Evolutionary conservation across 192 early-diverging fungal species (phyloP).

Genomic region (Gonapodya sp.): DNA sequence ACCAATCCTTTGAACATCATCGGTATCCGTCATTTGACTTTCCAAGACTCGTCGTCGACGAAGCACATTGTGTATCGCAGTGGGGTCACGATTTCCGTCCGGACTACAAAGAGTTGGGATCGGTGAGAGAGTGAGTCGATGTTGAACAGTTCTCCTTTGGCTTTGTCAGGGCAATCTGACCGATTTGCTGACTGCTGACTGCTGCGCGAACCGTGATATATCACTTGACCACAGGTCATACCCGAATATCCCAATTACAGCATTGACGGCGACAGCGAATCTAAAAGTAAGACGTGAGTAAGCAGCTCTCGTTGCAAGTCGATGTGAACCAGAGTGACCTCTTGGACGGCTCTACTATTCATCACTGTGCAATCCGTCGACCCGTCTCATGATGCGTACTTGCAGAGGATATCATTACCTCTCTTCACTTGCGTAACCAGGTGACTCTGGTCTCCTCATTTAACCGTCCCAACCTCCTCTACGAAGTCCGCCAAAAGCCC

Average conservation of each 20-base stretch:
- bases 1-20: too few species aligned
- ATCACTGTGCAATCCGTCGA: neutral
- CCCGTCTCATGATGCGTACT: neutral
- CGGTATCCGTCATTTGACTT: too few species aligned
- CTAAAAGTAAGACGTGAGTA: slow-evolving; percentile 59
- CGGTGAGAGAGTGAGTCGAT: slow-evolving; percentile 12
- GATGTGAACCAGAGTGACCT: too few species aligned
- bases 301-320: neutral
- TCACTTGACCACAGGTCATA: slow-evolving; percentile 39
- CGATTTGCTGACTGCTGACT: too few species aligned
- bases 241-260: slow-evolving; percentile 78
- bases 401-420: slow-evolving; percentile 63
- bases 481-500: slow-evolving; percentile 41
- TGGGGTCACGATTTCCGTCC: slow-evolving; percentile 98
- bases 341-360: too few species aligned
- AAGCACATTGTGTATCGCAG: slow-evolving; percentile 92
- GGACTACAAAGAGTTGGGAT: slow-evolving; percentile 62
- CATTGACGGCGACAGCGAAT: slow-evolving; percentile 92
- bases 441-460: slow-evolving; percentile 72
- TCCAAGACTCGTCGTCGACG: slow-evolving; percentile 89
- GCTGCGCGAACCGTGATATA: slow-evolving; percentile 20
- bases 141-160: neutral
- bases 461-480: slow-evolving; percentile 71
- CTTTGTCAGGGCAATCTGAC: neutral
- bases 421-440: slow-evolving; percentile 63